Conservation (phyloP, 2,329 filamentous ascomycete genomes). For the Anthostomella pinea region DNA sequence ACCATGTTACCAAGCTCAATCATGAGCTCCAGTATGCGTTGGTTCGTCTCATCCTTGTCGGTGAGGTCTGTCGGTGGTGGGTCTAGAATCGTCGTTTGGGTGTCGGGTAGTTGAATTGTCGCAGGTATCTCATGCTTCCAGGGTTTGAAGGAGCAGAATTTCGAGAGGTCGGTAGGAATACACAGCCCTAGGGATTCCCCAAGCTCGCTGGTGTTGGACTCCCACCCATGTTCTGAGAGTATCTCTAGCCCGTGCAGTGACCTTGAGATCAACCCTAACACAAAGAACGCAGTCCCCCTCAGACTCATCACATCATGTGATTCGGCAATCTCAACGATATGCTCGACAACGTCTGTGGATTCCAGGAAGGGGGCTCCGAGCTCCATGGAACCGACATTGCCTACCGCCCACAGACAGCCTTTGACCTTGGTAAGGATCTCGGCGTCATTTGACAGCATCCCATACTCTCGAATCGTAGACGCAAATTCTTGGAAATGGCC, state of each 20-base stretch:
- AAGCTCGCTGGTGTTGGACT: slow-evolving; percentile 79
- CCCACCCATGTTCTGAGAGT: slow-evolving; percentile 86
- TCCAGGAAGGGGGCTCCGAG: slow-evolving; percentile 92
- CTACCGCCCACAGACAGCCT: slow-evolving; percentile 94
- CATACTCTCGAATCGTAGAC: slow-evolving; percentile 81
- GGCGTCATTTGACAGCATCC: slow-evolving; percentile 77
- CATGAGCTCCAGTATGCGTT: slow-evolving; percentile 80
- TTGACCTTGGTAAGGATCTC: slow-evolving; percentile 93
- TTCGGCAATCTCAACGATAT: slow-evolving; percentile 86
- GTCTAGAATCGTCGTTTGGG: slow-evolving; percentile 51
- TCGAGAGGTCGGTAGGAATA: slow-evolving; percentile 74
- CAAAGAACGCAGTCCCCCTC: slow-evolving; percentile 94
- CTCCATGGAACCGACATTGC: slow-evolving; percentile 98
- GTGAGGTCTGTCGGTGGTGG: slow-evolving; percentile 55
- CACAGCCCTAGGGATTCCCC: slow-evolving; percentile 85
- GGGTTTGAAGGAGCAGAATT: slow-evolving; percentile 68
- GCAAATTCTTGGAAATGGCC: slow-evolving; percentile 96
- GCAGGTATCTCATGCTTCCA: slow-evolving; percentile 54
- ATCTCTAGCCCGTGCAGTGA: slow-evolving; percentile 92
- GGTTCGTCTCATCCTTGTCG: slow-evolving; percentile 58
- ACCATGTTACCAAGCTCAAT: slow-evolving; percentile 92
- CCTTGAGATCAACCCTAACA: slow-evolving; percentile 85
- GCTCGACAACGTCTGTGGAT: slow-evolving; percentile 80
- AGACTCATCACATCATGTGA: slow-evolving; percentile 86
- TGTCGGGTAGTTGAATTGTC: slow-evolving; percentile 46